These are phyloP conservation scores for Escallonia herrerae DNA, from an alignment of 129 eudicot genomes.

Conservation along the genomic window DNA sequence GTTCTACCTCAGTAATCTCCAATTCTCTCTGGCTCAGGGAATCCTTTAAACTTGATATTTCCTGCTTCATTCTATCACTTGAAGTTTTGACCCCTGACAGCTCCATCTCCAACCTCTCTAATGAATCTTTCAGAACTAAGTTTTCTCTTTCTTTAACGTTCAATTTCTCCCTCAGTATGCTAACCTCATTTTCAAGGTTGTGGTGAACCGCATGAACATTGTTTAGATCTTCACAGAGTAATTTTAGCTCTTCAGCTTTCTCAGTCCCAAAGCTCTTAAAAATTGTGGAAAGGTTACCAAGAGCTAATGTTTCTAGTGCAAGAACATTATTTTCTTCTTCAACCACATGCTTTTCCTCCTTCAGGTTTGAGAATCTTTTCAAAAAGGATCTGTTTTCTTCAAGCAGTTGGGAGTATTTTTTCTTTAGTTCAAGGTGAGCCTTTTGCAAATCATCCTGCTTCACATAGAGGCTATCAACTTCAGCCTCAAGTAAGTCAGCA, in stretches of 20 bases:
- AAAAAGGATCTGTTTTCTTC: conserved; percentile 29
- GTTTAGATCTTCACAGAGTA: conserved; percentile 32
- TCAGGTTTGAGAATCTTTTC: conserved; percentile 20
- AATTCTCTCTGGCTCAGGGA: conserved; percentile 23
- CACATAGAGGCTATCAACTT: conserved; percentile 23
- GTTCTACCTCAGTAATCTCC: conserved; percentile 33
- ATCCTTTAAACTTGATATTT: conserved; percentile 18
- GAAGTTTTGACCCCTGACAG: conserved; percentile 26
- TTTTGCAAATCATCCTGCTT: conserved; percentile 28
- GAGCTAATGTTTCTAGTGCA: conserved; percentile 25
- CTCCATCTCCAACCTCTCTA: conserved; percentile 41
- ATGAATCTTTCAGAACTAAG: conserved; percentile 26
- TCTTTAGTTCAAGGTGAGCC: conserved; percentile 19
- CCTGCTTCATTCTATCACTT: conserved; percentile 43
- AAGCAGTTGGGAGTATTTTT: conserved; percentile 22
- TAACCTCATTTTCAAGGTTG: conserved; percentile 38
- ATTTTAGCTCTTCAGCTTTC: conserved; percentile 29
- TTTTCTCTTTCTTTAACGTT: conserved; percentile 42
- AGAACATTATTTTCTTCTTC: conserved; percentile 26
- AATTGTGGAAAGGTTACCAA: conserved; percentile 23
- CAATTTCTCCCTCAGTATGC: conserved; percentile 25
- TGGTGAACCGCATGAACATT: conserved; percentile 24
- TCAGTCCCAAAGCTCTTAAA: conserved; percentile 34
- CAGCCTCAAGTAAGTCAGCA: conserved; percentile 17
- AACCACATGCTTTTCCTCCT: conserved; percentile 33